Percentiles rank a stretch among this genome's conserved stretches.
Conservation (phyloP, 352 stramenopile genomes). For the Phytophthora fragariae region DNA sequence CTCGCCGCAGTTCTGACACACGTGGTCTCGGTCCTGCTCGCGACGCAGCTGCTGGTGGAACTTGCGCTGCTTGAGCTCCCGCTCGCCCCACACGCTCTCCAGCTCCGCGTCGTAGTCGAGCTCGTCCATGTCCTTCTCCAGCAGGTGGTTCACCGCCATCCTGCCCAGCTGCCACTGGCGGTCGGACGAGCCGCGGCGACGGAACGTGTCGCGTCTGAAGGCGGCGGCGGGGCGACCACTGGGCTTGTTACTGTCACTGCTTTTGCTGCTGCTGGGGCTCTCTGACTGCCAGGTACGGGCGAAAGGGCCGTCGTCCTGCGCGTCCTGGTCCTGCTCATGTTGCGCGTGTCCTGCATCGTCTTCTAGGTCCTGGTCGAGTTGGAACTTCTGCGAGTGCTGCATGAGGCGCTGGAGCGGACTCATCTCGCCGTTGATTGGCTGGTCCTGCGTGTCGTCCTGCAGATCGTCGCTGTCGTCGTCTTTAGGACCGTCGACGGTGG, state of each 20-base stretch:
- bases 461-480: conserved; percentile 32
- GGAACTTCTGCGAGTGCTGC: conserved; percentile 75
- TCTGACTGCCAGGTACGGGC: conserved; percentile 11
- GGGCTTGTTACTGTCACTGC: neutral
- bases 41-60: conserved; percentile 68
- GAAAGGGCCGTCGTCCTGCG: conserved; percentile 20
- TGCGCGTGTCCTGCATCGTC: conserved; percentile 15
- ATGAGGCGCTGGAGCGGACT: conserved; percentile 75
- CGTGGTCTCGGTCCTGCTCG: conserved; percentile 63
- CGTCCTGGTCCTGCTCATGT: neutral
- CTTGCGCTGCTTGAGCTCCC: conserved; percentile 58
- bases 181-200: conserved; percentile 22
- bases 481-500: conserved; percentile 10
- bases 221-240: neutral
- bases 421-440: conserved; percentile 39
- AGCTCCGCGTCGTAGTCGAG: conserved; percentile 83
- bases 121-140: conserved; percentile 46
- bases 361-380: conserved; percentile 36
- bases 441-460: neutral
- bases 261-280: neutral
- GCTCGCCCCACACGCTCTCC: conserved; percentile 49
- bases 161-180: conserved; percentile 23
- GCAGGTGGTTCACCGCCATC: conserved; percentile 23
- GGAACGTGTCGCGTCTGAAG: conserved; percentile 16
- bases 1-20: conserved; percentile 85